These are phyloP conservation scores for Fragilariopsis cylindrus DNA, from an alignment of 108 stramenopile genomes.

Conservation along the genomic window DNA sequence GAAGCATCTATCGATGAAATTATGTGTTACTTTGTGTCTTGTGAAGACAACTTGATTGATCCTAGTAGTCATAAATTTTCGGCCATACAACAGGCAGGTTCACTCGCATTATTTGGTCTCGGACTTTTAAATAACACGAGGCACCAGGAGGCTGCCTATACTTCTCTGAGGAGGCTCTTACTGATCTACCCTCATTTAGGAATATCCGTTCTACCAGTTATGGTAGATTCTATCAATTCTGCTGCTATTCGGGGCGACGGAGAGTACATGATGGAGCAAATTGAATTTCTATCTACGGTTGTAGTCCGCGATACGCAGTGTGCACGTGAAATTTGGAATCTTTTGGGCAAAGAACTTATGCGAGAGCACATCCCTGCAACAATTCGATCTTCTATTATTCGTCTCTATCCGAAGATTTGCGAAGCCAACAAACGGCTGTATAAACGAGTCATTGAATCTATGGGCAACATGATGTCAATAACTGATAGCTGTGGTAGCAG, in stretches of 20 bases:
- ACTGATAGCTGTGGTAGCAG: neutral
- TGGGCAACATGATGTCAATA: conserved; percentile 45
- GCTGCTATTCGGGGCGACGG: conserved; percentile 30
- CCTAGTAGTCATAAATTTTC: neutral
- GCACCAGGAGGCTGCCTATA: conserved; percentile 2
- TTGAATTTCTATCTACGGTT: conserved; percentile 43
- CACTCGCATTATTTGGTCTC: conserved; percentile 29
- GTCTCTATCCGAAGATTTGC: conserved; percentile 65
- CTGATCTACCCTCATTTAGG: conserved; percentile 51
- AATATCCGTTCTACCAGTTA: conserved; percentile 37
- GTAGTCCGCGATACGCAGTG: conserved; percentile 65
- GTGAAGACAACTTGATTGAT: conserved; percentile 1
- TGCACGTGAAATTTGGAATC: conserved; percentile 69
- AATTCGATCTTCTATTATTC: conserved; percentile 52
- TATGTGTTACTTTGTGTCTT: conserved; percentile 22
- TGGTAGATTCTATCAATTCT: conserved; percentile 38
- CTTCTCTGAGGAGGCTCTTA: conserved; percentile 28
- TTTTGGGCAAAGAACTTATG: conserved; percentile 42
- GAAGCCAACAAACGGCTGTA: conserved; percentile 60
- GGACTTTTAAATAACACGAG: conserved; percentile 16
- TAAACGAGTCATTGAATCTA: conserved; percentile 57
- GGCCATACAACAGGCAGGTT: conserved; percentile 30
- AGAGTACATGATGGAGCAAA: conserved; percentile 5
- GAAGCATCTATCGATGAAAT: conserved; percentile 17
- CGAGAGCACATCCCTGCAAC: conserved; percentile 36